Evolutionary conservation across 1,284 basidiomycete genomes (phyloP), one percentile per base, ranked within the genome.

Genomic region (Naganishia cerealis): DNA sequence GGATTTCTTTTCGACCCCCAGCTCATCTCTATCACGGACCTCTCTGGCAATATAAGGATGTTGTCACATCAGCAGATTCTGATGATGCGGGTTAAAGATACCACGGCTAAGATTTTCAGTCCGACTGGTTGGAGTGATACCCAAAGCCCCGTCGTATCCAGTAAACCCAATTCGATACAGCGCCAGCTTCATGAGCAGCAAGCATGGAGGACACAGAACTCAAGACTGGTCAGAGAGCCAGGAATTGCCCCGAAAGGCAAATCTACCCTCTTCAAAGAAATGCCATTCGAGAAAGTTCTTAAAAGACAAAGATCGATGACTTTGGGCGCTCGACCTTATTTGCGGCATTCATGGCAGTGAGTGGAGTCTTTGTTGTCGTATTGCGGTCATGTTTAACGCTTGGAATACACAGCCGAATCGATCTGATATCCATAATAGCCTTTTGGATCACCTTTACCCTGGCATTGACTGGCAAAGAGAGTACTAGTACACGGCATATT

Each of bases 1-100:
- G 95, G 95, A 18, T 86, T 99, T 72, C 78, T 98, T 33, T 85
- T 97, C 68, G 94, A 97, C 77, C 93, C 94, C 10, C 89, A 92
- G 71, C 82, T 67, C 24, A 42, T 89, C 10, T 86, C 86, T 40
- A 78, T 86, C 6, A 59, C 42, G 24, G 43, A 48, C 33, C 8
- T 15, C 8, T 48, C 43, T 26, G 57, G 57, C 21, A 42, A 21
- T 43, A 59, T 48, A 36, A 59, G 18, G 24, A 39, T 54, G 15
- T 38, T 67, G 7, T 67, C 66, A n/a, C 66, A 67, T 3, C 52
- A 38, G 18, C 46, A 56, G 33, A 38, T 67, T 9, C 33, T 61
- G 57, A 24, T 43, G 24, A 59, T 48, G 42, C 57, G 57, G 15
- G 42, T 59, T 7, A 48, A 48, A 48, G 15, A n/a, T 16, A 9